Percentiles rank a stretch among this genome's conserved stretches.
Evolutionary conservation across 352 stramenopile species (phyloP).

Genomic region (Phytopythium kandeliae): DNA sequence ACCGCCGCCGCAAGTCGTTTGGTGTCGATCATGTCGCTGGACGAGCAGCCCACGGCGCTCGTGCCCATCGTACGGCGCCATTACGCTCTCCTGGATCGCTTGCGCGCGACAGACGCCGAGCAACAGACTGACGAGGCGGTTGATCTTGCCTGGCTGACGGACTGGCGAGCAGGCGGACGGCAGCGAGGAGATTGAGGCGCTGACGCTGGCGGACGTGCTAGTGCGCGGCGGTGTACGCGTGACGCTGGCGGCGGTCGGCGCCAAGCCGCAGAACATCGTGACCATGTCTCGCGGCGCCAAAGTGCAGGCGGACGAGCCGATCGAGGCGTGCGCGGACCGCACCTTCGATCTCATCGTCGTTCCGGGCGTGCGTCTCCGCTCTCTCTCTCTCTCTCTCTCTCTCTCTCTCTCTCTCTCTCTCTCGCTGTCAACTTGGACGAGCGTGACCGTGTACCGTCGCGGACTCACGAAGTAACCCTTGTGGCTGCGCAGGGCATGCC

Average conservation of each 20-base stretch:
- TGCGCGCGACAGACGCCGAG: too few species aligned
- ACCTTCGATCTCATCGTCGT: slow-evolving; percentile 65
- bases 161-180: slow-evolving; percentile 48
- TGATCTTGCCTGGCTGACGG: too few species aligned
- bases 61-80: slow-evolving; percentile 27
- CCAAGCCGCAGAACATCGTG: slow-evolving; percentile 57
- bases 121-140: neutral
- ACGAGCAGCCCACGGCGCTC: slow-evolving; percentile 14
- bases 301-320: slow-evolving; percentile 58
- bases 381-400: too few species aligned
- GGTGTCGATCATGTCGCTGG: slow-evolving; percentile 2
- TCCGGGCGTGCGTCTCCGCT: slow-evolving; percentile 42
- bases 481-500: slow-evolving; percentile 42
- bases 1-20: neutral
- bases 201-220: slow-evolving; percentile 69
- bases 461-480: too few species aligned
- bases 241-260: slow-evolving; percentile 56
- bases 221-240: slow-evolving; percentile 60
- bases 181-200: slow-evolving; percentile 79
- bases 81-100: too few species aligned
- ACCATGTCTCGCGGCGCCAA: slow-evolving; percentile 70
- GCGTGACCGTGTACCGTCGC: too few species aligned
- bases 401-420: too few species aligned
- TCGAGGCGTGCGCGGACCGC: slow-evolving; percentile 49
- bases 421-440: too few species aligned